Percentiles rank a stretch among this genome's conserved stretches.
phyloP scores from a whole-genome alignment of 306 rosid genomes.

The Senna tora region DNA sequence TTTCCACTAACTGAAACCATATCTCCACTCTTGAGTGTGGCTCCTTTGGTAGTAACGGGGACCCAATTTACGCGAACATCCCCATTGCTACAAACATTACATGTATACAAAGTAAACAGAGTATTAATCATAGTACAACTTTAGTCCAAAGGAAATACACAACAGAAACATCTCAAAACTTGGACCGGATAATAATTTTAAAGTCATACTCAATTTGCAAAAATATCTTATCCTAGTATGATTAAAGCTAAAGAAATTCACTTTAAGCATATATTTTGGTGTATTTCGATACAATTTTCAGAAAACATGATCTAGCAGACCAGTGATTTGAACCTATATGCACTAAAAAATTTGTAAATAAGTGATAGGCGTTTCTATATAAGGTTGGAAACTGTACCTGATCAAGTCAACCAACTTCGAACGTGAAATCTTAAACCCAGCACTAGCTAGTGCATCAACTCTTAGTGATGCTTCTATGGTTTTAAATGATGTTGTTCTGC shows the following conservation, averaged over 20 bases:
- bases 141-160: slow-evolving; percentile 9
- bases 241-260: slow-evolving; percentile 22
- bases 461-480: slow-evolving; percentile 80
- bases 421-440: slow-evolving; percentile 90
- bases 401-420: slow-evolving; percentile 87
- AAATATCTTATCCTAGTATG: background rate
- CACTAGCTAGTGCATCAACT: slow-evolving; percentile 95
- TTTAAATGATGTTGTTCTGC: slow-evolving; percentile 82
- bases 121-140: background rate
- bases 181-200: background rate
- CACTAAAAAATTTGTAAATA: slow-evolving; percentile 15
- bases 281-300: background rate
- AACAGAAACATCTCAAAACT: slow-evolving; percentile 14
- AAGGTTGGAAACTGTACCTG: slow-evolving; percentile 51
- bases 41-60: slow-evolving; percentile 77
- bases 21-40: slow-evolving; percentile 78
- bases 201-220: background rate
- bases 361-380: background rate
- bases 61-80: slow-evolving; percentile 91
- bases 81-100: slow-evolving; percentile 59
- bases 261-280: background rate
- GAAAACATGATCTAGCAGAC: slow-evolving; percentile 18
- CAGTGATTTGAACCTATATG: background rate
- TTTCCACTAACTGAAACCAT: slow-evolving; percentile 78
- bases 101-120: slow-evolving; percentile 3